Percentiles rank a stretch among this genome's conserved stretches.
Conservation (phyloP, 345 rosid species). For the Lepidium didymum region DNA sequence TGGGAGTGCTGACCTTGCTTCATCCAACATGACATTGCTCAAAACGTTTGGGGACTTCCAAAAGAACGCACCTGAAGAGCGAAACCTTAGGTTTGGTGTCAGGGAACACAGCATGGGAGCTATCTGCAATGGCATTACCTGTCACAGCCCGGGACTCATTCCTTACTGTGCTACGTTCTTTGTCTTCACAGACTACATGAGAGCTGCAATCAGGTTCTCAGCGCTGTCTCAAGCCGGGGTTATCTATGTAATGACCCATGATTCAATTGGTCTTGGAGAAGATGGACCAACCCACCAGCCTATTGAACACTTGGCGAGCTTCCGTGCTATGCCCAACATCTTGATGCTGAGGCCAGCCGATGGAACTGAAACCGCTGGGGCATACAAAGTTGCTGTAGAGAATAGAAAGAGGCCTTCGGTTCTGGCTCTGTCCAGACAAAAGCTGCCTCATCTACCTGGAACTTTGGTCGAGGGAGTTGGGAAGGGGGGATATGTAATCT, state of each 20-base stretch:
- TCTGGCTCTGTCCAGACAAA: conserved; percentile 82
- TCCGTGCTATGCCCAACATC: conserved; percentile 95
- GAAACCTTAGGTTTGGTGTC: conserved; percentile 81
- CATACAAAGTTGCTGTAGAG: conserved; percentile 65
- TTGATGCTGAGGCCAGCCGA: conserved; percentile 95
- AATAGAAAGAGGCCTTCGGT: conserved; percentile 76
- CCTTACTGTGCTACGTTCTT: conserved; percentile 96
- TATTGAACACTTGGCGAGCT: conserved; percentile 88
- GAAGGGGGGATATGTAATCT: conserved; percentile 77
- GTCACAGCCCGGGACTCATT: conserved; percentile 72
- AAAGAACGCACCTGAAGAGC: conserved; percentile 69
- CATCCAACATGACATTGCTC: conserved; percentile 87
- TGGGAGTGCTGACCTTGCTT: conserved; percentile 92
- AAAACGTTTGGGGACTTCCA: conserved; percentile 81
- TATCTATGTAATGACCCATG: conserved; percentile 93
- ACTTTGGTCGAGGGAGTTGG: conserved; percentile 77
- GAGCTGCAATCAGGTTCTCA: conserved; percentile 81
- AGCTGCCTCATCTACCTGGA: conserved; percentile 72
- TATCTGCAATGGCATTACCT: conserved; percentile 81
- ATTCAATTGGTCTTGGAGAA: conserved; percentile 95
- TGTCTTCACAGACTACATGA: conserved; percentile 96
- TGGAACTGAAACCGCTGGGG: conserved; percentile 90
- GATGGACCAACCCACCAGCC: conserved; percentile 99
- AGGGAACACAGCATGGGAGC: conserved; percentile 97
- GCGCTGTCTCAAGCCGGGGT: conserved; percentile 76